Conservation (phyloP, 2,329 filamentous ascomycete genomes). For the Aspergillus latus region DNA sequence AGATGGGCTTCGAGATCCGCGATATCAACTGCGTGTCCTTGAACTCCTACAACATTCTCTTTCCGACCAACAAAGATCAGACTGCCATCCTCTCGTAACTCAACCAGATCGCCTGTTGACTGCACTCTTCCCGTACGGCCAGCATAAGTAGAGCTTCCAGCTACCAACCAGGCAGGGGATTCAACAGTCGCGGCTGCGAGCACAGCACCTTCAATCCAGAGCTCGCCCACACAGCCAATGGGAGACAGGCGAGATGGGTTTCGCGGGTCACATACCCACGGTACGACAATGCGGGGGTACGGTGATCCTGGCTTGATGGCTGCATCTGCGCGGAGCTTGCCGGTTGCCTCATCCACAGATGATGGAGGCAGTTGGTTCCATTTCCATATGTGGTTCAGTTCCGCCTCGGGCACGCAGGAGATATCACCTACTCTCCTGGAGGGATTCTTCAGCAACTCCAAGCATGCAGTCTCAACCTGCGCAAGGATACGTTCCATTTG, state of each 20-base stretch:
- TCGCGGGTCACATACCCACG: constrained; percentile 32
- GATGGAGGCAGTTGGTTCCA: constrained; percentile 43
- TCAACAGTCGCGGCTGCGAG: constrained; percentile 27
- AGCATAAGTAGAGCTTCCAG: constrained; percentile 32
- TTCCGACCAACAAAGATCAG: constrained; percentile 36
- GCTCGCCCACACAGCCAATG: constrained; percentile 41
- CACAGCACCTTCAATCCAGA: constrained; percentile 44
- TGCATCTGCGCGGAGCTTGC: constrained; percentile 23
- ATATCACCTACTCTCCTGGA: constrained; percentile 34
- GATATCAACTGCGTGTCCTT: constrained; percentile 44
- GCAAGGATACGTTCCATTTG: constrained; percentile 42
- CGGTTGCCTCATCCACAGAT: constrained; percentile 30
- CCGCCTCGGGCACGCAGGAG: constrained; percentile 37
- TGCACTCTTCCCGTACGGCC: constrained; percentile 36
- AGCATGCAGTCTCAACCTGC: constrained; percentile 36
- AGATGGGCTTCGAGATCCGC: constrained; percentile 43
- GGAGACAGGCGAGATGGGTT: constrained; percentile 42
- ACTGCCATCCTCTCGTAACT: constrained; percentile 29
- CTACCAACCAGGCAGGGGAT: constrained; percentile 28
- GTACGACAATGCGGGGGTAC: constrained; percentile 36
- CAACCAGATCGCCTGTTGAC: constrained; percentile 35
- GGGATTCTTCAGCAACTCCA: constrained; percentile 27
- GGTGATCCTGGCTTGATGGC: constrained; percentile 25
- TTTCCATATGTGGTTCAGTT: constrained; percentile 46
- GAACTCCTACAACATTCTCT: constrained; percentile 31